A percentile compares a stretch with the other conserved stretches of the same genome.
Evolutionary conservation across 192 early-diverging fungal species (phyloP).

Genomic region (Oehlia diaphana): DNA sequence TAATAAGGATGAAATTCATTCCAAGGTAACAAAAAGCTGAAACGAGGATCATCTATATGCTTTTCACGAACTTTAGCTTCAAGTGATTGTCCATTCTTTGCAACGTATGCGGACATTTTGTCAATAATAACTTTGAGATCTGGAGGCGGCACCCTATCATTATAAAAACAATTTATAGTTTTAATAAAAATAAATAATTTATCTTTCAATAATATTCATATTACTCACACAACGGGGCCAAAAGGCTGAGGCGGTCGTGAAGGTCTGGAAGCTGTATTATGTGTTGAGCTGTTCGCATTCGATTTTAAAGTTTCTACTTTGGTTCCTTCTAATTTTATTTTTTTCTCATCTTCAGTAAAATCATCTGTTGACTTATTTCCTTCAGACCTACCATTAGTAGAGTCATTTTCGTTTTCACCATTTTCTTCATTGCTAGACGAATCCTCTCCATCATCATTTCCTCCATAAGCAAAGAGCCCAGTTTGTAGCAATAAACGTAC

Average conservation of each 20-base stretch:
- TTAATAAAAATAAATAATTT: slow-evolving; percentile 4
- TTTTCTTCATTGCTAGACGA: slow-evolving; percentile 19
- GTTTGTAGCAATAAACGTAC: slow-evolving; percentile 60
- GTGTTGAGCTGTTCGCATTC: not conserved
- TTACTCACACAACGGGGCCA: slow-evolving; percentile 19
- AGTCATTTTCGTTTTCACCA: not conserved
- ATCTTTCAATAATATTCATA: not conserved
- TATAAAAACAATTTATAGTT: not conserved
- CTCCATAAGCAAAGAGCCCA: slow-evolving; percentile 57
- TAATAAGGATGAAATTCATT: slow-evolving; percentile 50
- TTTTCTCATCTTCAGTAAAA: not conserved
- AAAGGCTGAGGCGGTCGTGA: not conserved
- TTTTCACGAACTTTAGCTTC: slow-evolving; percentile 46
- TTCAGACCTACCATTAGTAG: not conserved
- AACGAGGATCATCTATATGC: slow-evolving; percentile 45
- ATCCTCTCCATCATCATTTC: slow-evolving; percentile 29
- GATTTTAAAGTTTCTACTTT: not conserved
- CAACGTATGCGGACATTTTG: slow-evolving; percentile 44
- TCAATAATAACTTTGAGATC: slow-evolving; percentile 39
- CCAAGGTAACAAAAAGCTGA: slow-evolving; percentile 54
- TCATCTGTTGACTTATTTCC: not conserved
- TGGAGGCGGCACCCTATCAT: slow-evolving; percentile 19
- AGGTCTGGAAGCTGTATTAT: not conserved
- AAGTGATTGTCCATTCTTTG: slow-evolving; percentile 40
- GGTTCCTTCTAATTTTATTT: not conserved